Evolutionary conservation across 2,329 filamentous ascomycete species (phyloP), one percentile per base, ranked within the genome.

Genomic region (Aspergillus luchuensis): DNA sequence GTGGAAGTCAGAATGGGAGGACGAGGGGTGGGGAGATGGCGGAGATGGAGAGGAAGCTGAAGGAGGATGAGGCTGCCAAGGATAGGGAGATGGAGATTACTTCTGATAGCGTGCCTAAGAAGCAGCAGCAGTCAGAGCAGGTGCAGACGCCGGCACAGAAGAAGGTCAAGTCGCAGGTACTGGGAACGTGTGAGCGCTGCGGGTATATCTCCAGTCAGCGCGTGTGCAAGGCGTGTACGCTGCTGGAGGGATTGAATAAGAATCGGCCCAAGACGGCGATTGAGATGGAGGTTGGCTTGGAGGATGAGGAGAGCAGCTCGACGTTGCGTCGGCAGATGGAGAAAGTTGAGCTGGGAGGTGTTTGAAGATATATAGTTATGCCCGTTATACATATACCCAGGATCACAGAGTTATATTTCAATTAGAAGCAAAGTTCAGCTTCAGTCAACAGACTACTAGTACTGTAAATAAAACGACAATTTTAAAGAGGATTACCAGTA

Each of bases 161-260:
- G 53, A 84, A 86, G 69, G 88, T 88, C 48, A 77, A 77, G 61
- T 64, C 65, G 6, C 77, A 79, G 57, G 74, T 71, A 13, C 84
- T 97, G 67, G 91, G 94, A 1, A 89, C 88, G 65, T 99, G 95
- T 72, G 86, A 89, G 71, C 89, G 87, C 56, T 99, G 95, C 69
- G 95, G 95, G 13, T 99, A 98, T 74, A 90, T 99, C 76, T 97
- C 95, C 2, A 97, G 93, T 69, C 95, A 99, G 76, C 85, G 87
- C 30, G 86, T 97, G 41, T 99, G 95, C 78, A 96, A 99, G 77
- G 95, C 95, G 0, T 99, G 95, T 74, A 89, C 88, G 63, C 80
- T 99, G 48, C 84, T 99, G 2, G 93, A 98, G 69, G 91, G 90
- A 0, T 76, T 99, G 51, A 99, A 99, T 74, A 97, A 95, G 70